Base-by-base conservation (phyloP, 1,284 basidiomycete species). In the Tetrapyrgos nigripes region DNA sequence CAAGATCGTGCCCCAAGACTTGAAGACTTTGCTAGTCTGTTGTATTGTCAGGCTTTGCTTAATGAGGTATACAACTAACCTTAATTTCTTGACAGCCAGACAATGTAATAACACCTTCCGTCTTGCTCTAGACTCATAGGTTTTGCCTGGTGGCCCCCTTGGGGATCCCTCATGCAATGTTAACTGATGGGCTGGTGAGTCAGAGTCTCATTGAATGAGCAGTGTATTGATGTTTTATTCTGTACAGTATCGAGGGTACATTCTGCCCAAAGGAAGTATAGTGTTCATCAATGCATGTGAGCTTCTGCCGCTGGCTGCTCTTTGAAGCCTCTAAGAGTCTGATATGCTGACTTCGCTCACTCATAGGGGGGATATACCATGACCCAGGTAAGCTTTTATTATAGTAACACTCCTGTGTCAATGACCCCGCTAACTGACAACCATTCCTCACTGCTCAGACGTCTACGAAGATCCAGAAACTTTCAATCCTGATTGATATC, bases 11-110 rank as follows among this genome's bases (percentile, higher is more conserved):
- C 61, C 47, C 70, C 70, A 1, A 61, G 57, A 6, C 45, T 63
- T 3, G 62, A 64, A 6, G 70, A 72, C 35, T 47, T 62, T 31
- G 46, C 60, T 24, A 46, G 59, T 4, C 58, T 71, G n/a, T 70
- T 69, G 0, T 71, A 71, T 53, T 49, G 68, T 24, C 63, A 64
- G 26, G 68, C 68, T 13, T 55, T 69, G 11, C 60, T 68, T 29
- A 66, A 66, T 45, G 68, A 68, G 61, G 65, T n/a, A n/a, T n/a
- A n/a, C n/a, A n/a, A n/a, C n/a, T n/a, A n/a, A n/a, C n/a, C n/a
- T n/a, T 58, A 1, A 58, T 35, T 23, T 55, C 17, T n/a, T 33
- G 4, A 10, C n/a, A 26, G 13, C 33, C 17, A 10, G 4, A 28
- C 5, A 31, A 23, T 11, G 40, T 47, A 28, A 10, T 10, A 21